Base-by-base conservation (phyloP, 163 green algal species). In the Prototheca wickerhamii region DNA sequence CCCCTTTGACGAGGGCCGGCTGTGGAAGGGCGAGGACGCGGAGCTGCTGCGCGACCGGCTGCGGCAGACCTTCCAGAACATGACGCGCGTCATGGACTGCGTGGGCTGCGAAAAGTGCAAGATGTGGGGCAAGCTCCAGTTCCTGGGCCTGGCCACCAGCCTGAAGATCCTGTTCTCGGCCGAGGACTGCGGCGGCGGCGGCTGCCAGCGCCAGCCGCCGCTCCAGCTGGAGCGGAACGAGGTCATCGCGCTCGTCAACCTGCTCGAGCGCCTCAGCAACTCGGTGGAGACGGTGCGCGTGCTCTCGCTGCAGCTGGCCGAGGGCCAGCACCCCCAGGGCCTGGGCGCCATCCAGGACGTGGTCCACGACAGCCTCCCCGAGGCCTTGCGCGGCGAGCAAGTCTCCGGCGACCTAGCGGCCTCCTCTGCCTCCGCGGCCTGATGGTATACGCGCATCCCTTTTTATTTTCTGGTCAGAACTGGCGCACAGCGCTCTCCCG, bases 41-140 rank as follows among this genome's bases (percentile, higher is more conserved):
- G 44, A 67, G 8, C 61, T 73, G 63, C 73, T 95, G 33, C 85
- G 79, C 65, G 25, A 66, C 40, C 63, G 89, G 73, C 76, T 94
- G 69, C 86, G 88, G 73, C 61, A 63, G n/a, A 73, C 84, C 20
- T 96, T 96, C 73, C 82, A 85, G 25, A 95, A 96, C 76, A 95
- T 97, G 70, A 95, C 89, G 4, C 73, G 62, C n/a, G 79, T 92
- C 64, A 95, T 99, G 90, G 91, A 98, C 81, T 99, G 93, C 72
- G 91, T 99, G 30, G 91, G 91, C 23, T 98, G 93, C 66, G 90
- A 99, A 67, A 98, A 98, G 73, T 99, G 93, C 88, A 96, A 95
- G 81, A 85, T 99, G 54, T 98, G 91, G 91, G 93, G 91, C 65
- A 99, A 99, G 84, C 84, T 99, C 65, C 90, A 87, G 65, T 60